Percentiles rank a stretch among this genome's conserved stretches.
Evolutionary conservation across 768 basidiomycete genomes (phyloP).

Genomic region (Hemileccinum impolitum): DNA sequence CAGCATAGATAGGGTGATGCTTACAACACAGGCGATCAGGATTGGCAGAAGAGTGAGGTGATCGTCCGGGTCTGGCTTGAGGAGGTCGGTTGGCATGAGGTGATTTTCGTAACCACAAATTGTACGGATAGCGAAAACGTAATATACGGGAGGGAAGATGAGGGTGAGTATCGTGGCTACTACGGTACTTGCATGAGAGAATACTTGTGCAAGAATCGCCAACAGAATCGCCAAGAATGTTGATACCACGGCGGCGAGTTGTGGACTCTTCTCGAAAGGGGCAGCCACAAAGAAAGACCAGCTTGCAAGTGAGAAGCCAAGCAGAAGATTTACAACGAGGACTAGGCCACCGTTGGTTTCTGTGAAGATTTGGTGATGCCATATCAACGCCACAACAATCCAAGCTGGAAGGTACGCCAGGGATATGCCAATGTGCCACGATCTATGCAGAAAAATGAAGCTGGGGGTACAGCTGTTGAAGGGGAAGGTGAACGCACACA

Average conservation of each 20-base stretch:
- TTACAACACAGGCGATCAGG: constrained; percentile 62
- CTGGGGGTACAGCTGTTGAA: neutral
- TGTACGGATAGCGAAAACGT: constrained; percentile 65
- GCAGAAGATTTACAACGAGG: constrained; percentile 60
- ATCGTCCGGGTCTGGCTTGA: constrained; percentile 60
- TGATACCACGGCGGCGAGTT: constrained; percentile 63
- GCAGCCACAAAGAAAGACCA: constrained; percentile 70
- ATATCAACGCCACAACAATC: constrained; percentile 61
- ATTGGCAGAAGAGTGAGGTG: constrained; percentile 52
- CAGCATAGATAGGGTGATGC: constrained; percentile 17
- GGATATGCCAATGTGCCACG: constrained; percentile 67
- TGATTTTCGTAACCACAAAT: constrained; percentile 68
- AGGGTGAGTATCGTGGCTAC: constrained; percentile 61
- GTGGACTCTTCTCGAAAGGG: constrained; percentile 71
- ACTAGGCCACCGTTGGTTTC: constrained; percentile 57
- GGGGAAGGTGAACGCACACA: constrained; percentile 34
- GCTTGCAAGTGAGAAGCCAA: constrained; percentile 63
- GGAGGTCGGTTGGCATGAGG: constrained; percentile 48
- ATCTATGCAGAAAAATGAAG: constrained; percentile 24
- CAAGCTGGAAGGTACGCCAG: constrained; percentile 73
- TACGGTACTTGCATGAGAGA: constrained; percentile 39
- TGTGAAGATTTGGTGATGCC: constrained; percentile 66
- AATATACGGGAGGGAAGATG: constrained; percentile 74
- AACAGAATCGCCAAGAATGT: constrained; percentile 66
- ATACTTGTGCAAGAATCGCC: constrained; percentile 62